Conservation (phyloP, 768 basidiomycete genomes). For the Cystofilobasidium macerans region DNA sequence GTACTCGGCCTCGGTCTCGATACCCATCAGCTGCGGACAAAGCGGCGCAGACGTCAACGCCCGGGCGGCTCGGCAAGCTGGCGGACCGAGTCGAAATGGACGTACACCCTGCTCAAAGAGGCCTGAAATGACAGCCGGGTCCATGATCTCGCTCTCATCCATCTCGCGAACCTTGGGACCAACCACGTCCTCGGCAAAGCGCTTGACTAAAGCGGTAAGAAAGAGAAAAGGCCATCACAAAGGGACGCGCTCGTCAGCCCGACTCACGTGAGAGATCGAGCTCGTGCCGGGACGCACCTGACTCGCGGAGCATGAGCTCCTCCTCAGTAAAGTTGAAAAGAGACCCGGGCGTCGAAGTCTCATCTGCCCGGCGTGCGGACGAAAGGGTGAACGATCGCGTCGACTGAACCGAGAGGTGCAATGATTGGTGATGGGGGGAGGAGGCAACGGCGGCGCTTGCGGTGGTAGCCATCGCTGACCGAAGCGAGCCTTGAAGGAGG, state of each 20-base stretch:
- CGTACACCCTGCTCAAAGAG: slow-evolving; percentile 91
- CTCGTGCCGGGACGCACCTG: slow-evolving; percentile 60
- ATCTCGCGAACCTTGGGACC: slow-evolving; percentile 87
- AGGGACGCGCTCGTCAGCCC: too few species aligned
- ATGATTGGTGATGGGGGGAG: too few species aligned
- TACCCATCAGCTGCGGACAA: slow-evolving; percentile 74
- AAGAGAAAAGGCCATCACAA: not conserved
- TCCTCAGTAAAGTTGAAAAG: slow-evolving; percentile 82
- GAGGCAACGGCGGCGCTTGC: not conserved
- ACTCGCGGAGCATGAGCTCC: slow-evolving; percentile 83
- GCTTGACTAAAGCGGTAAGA: slow-evolving; percentile 50
- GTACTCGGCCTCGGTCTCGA: slow-evolving; percentile 73
- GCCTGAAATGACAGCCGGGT: slow-evolving; percentile 68
- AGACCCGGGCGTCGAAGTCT: not conserved
- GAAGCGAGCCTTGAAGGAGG: not conserved
- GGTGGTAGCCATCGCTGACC: not conserved
- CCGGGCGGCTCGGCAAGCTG: not conserved
- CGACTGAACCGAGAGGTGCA: too few species aligned
- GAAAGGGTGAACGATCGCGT: not conserved
- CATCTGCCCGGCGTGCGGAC: not conserved
- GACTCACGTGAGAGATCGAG: too few species aligned
- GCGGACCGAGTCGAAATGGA: slow-evolving; percentile 17
- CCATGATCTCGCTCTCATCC: slow-evolving; percentile 97
- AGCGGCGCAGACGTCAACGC: not conserved
- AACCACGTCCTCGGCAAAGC: slow-evolving; percentile 81